These are phyloP conservation scores for Alternaria incomplexa DNA, from an alignment of 2,329 filamentous ascomycete genomes.

Conservation along the genomic window DNA sequence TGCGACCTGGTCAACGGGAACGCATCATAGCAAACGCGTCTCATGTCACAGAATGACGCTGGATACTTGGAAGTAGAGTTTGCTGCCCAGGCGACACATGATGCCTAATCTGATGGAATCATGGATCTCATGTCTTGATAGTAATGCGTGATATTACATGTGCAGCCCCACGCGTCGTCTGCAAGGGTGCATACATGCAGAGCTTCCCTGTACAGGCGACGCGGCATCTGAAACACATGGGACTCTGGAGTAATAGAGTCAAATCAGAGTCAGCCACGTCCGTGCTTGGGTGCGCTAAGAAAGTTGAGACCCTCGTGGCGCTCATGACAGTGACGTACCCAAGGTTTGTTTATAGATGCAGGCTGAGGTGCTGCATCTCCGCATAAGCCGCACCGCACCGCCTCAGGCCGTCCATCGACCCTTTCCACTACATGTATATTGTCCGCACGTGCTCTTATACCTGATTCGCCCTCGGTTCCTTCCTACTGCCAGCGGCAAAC, in stretches of 20 bases:
- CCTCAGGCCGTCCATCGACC: slow-evolving; percentile 6
- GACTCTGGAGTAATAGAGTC: slow-evolving; percentile 4
- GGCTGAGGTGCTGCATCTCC: background rate
- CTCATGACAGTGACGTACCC: slow-evolving; percentile 19
- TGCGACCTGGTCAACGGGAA: background rate
- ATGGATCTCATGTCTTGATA: slow-evolving; percentile 4
- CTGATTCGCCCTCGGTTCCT: background rate
- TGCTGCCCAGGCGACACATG: background rate
- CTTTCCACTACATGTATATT: background rate
- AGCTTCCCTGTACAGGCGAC: background rate
- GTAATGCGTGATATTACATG: slow-evolving; percentile 4
- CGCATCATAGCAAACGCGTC: background rate
- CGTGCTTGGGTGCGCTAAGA: slow-evolving; percentile 6
- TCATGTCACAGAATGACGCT: background rate
- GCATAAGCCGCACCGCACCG: slow-evolving; percentile 11
- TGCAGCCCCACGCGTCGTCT: slow-evolving; percentile 4
- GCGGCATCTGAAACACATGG: slow-evolving; percentile 1
- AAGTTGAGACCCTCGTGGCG: slow-evolving; percentile 10
- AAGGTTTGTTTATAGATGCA: slow-evolving; percentile 20
- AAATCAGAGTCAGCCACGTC: slow-evolving; percentile 23
- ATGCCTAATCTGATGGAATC: background rate
- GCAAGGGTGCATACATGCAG: background rate
- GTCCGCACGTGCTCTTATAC: slow-evolving; percentile 19
- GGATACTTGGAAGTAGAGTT: background rate
- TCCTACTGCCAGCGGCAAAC: background rate